These are phyloP conservation scores for Plasmodium vinckei DNA, from an alignment of 169 alveolate species.

Conservation along the genomic window DNA sequence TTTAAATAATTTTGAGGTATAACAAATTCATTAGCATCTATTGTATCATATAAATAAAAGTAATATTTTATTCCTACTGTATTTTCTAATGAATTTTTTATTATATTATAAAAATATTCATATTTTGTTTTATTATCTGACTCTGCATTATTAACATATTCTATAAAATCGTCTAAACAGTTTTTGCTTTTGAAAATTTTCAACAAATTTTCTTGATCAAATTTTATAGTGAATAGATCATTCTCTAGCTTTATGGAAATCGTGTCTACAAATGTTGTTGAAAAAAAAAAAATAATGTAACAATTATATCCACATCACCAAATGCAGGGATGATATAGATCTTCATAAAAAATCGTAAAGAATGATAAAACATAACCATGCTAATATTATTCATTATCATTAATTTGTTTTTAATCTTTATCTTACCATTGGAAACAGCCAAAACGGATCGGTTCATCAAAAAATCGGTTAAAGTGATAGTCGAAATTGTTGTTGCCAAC, in stretches of 20 bases:
- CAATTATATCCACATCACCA: neutral
- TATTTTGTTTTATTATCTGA: conserved; percentile 20
- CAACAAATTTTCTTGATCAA: conserved; percentile 56
- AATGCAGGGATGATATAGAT: too few species aligned
- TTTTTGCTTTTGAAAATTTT: conserved; percentile 54
- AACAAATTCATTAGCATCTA: conserved; percentile 85
- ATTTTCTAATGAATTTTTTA: conserved; percentile 67
- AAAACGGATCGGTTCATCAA: conserved; percentile 50
- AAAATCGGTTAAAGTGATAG: conserved; percentile 58
- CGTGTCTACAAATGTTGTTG: conserved; percentile 12
- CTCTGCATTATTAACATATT: conserved; percentile 26
- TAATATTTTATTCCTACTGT: conserved; percentile 82
- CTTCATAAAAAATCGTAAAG: too few species aligned
- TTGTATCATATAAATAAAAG: conserved; percentile 84
- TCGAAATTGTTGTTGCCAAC: conserved; percentile 60
- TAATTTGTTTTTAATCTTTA: too few species aligned
- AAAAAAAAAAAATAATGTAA: neutral
- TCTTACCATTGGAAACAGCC: conserved; percentile 22
- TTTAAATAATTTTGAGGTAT: conserved; percentile 81
- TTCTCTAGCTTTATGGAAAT: conserved; percentile 42
- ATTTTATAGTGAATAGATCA: conserved; percentile 59
- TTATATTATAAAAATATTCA: conserved; percentile 48
- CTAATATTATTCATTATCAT: too few species aligned
- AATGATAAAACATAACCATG: too few species aligned
- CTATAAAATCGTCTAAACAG: conserved; percentile 50